Evolutionary conservation across 2,329 filamentous ascomycete genomes (phyloP).

Genomic region (Cladosporium phlei): DNA sequence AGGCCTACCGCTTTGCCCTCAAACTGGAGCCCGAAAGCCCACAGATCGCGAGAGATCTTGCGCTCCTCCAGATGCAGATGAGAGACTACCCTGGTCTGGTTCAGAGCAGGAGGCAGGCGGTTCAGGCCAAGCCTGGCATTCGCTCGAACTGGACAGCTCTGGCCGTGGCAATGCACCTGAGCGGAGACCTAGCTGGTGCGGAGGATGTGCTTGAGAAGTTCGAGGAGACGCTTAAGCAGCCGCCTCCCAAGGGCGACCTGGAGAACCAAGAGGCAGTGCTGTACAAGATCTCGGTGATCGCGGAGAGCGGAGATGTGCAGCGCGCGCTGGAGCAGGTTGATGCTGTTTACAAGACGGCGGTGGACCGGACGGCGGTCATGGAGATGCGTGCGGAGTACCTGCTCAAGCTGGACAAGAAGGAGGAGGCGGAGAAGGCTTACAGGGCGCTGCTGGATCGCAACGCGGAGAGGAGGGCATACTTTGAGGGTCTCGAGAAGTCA

Average conservation of each 20-base stretch:
- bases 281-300: constrained; percentile 94
- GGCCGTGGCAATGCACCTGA: constrained; percentile 85
- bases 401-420: constrained; percentile 66
- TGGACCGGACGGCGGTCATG: constrained; percentile 80
- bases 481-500: constrained; percentile 67
- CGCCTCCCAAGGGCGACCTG: constrained; percentile 71
- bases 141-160: constrained; percentile 97
- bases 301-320: constrained; percentile 77
- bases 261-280: constrained; percentile 91
- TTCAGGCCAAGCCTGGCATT: constrained; percentile 73
- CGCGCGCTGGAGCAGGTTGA: constrained; percentile 84
- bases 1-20: constrained; percentile 95
- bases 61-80: constrained; percentile 91
- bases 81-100: constrained; percentile 92
- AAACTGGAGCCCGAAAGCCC: constrained; percentile 87
- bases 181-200: constrained; percentile 78
- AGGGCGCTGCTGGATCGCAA: constrained; percentile 78
- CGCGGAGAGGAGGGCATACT: constrained; percentile 81
- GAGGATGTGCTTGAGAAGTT: constrained; percentile 89
- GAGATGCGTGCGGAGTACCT: constrained; percentile 84
- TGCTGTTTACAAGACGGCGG: constrained; percentile 66
- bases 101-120: constrained; percentile 80
- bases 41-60: constrained; percentile 91
- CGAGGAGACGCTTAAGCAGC: constrained; percentile 83
- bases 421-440: constrained; percentile 79